Evolutionary conservation across 2,329 filamentous ascomycete species (phyloP).

Genomic region (Ustulina deusta): DNA sequence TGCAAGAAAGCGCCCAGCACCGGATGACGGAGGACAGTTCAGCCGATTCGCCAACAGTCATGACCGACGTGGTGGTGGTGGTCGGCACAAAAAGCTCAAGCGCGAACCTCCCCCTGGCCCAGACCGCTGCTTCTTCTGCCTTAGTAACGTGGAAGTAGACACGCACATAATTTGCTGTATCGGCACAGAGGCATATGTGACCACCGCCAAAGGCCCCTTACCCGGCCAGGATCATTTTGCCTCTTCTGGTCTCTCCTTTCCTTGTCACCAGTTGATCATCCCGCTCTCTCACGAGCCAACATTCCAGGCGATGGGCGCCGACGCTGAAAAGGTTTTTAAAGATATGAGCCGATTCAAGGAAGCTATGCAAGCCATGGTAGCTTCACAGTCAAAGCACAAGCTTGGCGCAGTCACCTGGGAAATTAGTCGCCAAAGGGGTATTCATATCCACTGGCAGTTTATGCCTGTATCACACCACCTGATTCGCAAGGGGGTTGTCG

Average conservation of each 20-base stretch:
- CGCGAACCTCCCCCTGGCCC: slow-evolving; percentile 72
- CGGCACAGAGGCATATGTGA: slow-evolving; percentile 87
- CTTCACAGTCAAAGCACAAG: slow-evolving; percentile 63
- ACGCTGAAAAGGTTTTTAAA: slow-evolving; percentile 70
- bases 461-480: slow-evolving; percentile 78
- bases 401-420: slow-evolving; percentile 93
- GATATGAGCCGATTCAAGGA: slow-evolving; percentile 89
- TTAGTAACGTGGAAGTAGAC: slow-evolving; percentile 85
- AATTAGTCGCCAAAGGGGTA: slow-evolving; percentile 82
- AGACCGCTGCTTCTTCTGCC: slow-evolving; percentile 92
- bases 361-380: slow-evolving; percentile 83
- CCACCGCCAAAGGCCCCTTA: slow-evolving; percentile 91
- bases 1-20: slow-evolving; percentile 66
- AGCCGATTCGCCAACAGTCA: slow-evolving; percentile 66
- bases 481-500: slow-evolving; percentile 79
- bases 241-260: slow-evolving; percentile 75
- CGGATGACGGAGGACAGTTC: slow-evolving; percentile 60
- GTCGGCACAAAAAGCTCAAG: slow-evolving; percentile 60
- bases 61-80: slow-evolving; percentile 58
- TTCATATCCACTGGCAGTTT: slow-evolving; percentile 96
- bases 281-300: slow-evolving; percentile 86
- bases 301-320: slow-evolving; percentile 73
- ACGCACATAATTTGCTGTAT: slow-evolving; percentile 92
- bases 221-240: slow-evolving; percentile 76
- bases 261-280: slow-evolving; percentile 90